Evolutionary conservation across 371 early-diverging fungal species (phyloP), one percentile per base, ranked within the genome.

Genomic region (Mucor lusitanicus): DNA sequence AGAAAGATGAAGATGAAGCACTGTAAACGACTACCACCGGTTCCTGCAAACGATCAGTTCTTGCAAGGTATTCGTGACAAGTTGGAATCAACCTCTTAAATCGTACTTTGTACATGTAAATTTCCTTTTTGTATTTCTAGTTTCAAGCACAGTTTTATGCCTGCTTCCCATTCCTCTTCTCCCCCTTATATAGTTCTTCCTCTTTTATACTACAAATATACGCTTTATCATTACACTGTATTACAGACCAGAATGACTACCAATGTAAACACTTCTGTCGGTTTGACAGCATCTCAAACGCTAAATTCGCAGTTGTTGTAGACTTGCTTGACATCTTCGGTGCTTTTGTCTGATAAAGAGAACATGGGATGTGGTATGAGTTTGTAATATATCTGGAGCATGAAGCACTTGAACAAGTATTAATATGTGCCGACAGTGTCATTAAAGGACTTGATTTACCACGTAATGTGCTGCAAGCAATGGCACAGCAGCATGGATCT

Each of bases 21-120:
- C 11, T 59, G 64, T 53, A 64, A 59, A 61, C 60, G 61, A 37
- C 39, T 72, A 61, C 72, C 72, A 1, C 68, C 64, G 57, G 72
- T 61, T 19, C 72, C 72, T 50, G 46, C 63, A 59, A 64, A 72
- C 21, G 72, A 72, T 53, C 28, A n/a, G 17, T 72, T 72, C 50
- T 61, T 72, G 30, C 68, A 72, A 61, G 46, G 50, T n/a, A 56
- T 72, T 30, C 68, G 61, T 61, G 66, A 72, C 40, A 67, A 67
- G 60, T 48, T 72, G 32, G 37, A 50, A 39, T 39, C 44, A 44
- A 44, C 44, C 19, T 17, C 8, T 44, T 44, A 44, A 19, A 19
- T n/a, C 19, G 19, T 44, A 44, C 3, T 44, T 44, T 17, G 17
- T 19, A 44, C 19, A 44, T 44, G 44, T 44, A 44, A 35, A 21